A percentile compares a stretch with the other conserved stretches of the same genome.
phyloP scores from a whole-genome alignment of 202 grass and related monocot genomes.

The Dendrocalamus latiflorus region DNA sequence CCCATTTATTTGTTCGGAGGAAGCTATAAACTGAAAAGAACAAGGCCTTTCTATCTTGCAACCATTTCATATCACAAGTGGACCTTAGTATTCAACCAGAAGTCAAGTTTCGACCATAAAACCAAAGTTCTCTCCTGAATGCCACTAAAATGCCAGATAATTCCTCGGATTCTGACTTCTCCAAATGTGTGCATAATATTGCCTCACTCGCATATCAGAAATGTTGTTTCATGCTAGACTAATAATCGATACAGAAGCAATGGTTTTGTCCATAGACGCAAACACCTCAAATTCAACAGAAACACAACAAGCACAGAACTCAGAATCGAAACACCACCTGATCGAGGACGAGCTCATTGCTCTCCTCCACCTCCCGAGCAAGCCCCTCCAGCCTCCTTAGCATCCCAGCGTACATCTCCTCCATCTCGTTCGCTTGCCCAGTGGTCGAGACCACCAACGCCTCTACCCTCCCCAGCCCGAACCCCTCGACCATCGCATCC shows the following conservation, averaged over 20 bases:
- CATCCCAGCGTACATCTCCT: constrained; percentile 41
- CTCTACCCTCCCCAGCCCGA: constrained; percentile 21
- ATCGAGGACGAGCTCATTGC: constrained; percentile 6
- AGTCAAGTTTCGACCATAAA: neutral
- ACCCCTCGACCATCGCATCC: constrained; percentile 24
- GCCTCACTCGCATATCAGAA: neutral
- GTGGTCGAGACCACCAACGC: neutral
- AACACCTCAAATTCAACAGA: neutral
- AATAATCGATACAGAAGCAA: neutral
- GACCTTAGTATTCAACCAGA: neutral
- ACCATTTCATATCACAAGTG: neutral
- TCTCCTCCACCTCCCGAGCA: constrained; percentile 18
- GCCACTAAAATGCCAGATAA: neutral
- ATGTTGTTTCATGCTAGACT: neutral
- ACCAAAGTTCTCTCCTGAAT: neutral
- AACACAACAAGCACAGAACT: neutral
- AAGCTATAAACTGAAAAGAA: no score
- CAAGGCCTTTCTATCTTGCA: neutral
- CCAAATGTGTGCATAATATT: neutral
- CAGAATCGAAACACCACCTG: constrained; percentile 25
- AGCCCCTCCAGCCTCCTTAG: constrained; percentile 34
- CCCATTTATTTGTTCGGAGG: no score
- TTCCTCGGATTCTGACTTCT: neutral
- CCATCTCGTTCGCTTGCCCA: constrained; percentile 12
- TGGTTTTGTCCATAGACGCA: neutral